Base-by-base conservation (phyloP, 495 filamentous ascomycete genomes). In the Penicillium antarcticum region DNA sequence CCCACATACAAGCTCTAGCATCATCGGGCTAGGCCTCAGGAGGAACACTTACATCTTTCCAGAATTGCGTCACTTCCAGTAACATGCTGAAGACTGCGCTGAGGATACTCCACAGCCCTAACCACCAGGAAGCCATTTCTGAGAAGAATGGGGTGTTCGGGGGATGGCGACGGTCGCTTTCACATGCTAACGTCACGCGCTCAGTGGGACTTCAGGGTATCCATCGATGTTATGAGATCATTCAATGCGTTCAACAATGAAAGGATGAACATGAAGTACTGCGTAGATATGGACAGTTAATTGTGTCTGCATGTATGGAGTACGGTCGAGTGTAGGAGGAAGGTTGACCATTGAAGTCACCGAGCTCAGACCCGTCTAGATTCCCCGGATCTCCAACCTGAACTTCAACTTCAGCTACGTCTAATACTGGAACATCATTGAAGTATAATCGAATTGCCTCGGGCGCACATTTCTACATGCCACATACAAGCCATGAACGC, bases 1-100 rank as follows among this genome's bases (percentile, higher is more conserved):
- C 26, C 35, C 39, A 32, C 48, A 33, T 33, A 29, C 34, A 18
- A 44, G 21, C 21, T 43, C 40, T 31, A n/a, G 16, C 43, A 29
- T 33, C 39, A 14, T 31, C 23, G 32, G 17, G 41, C 46, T 14
- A 40, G 24, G 32, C 24, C 16, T 29, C 5, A 29, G 26, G 26
- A 13, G 9, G 6, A 48, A 24, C 32, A 72, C 75, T 59, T 61
- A 88, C 85, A 44, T 75, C 65, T 60, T 77, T 73, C 85, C 85
- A 89, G 57, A 85, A 89, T 18, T 75, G 67, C 11, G 79, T 67
- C 5, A 89, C 83, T 45, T 88, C 84, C 14, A 81, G 51, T 5
- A 87, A 59, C 72, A 87, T 75, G 32, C 70, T 71, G 57, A 76
- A 72, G 29, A 84, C 57, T 3, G 78, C 76, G 12, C 72, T 52